Evolutionary conservation across 2,329 filamentous ascomycete genomes (phyloP), one percentile per base, ranked within the genome.

Genomic region (Lecanoromycetidae sp.): DNA sequence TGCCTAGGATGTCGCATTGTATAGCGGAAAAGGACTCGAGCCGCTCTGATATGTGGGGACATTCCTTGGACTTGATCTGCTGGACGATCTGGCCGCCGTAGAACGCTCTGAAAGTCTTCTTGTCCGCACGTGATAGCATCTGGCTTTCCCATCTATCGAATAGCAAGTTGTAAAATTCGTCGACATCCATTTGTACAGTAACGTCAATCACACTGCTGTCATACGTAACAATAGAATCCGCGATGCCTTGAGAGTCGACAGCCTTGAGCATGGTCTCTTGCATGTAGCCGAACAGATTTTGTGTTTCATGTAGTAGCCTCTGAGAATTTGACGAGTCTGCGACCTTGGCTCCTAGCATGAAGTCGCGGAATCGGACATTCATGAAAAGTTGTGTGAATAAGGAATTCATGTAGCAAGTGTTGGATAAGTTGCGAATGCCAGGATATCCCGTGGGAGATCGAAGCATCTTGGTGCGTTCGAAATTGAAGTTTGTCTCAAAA

Each of bases 331-430:
- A 63, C 0, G 67, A 63, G 52, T 82, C 76, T 12, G 69, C 62
- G 20, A 85, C 67, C 7, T 71, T 64, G n/a, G 76, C 70, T 48
- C 71, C 64, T 51, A 96, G 71, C 56, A 98, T 84, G 62, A 96
- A 94, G 13, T 77, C 74, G 15, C 91, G 81, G 58, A 98, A 96
- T 5, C 79, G 74, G 13, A 84, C 67, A 60, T 98, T 96, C 87
- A 95, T 96, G 69, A 90, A 98, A 0, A 98, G 76, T 60, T 98
- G 91, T 0, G 87, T 90, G 51, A 96, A 74, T 0, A 98, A 70
- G 0, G 91, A 96, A 61, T 98, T 98, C 60, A 96, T 75, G 61
- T 98, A 98, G 65, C 91, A 98, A 0, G 93, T 96, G 60, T 95
- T 94, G 8, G 87, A 91, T 13, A 95, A 74, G 58, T 98, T 98